Conservation (phyloP, 2,329 filamentous ascomycete species). For the Rutstroemia sp. region DNA sequence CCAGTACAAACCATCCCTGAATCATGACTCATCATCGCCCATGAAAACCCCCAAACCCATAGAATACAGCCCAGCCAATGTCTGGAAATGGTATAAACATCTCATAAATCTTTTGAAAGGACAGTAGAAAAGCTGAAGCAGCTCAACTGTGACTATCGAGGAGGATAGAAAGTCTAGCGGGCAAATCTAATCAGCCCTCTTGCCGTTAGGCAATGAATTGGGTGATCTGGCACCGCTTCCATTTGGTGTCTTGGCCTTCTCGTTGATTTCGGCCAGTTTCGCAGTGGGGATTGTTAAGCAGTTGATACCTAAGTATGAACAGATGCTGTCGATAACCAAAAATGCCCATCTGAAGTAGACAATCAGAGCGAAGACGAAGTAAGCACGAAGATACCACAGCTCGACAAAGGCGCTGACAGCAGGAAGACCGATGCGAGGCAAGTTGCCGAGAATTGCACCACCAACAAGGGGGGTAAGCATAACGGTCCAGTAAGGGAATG, state of each 20-base stretch:
- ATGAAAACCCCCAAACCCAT: no score
- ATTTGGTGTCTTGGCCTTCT: constrained; percentile 21
- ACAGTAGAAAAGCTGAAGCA: no score
- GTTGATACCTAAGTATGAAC: constrained; percentile 86
- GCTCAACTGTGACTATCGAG: no score
- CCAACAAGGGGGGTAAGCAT: constrained; percentile 82
- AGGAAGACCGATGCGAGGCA: constrained; percentile 68
- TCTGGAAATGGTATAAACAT: no score
- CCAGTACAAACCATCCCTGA: no score
- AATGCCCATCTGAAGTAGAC: constrained; percentile 92
- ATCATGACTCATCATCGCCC: no score
- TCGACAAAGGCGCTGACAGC: constrained; percentile 60
- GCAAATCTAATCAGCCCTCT: constrained; percentile 21
- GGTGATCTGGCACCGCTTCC: constrained; percentile 11
- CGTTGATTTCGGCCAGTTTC: constrained; percentile 33
- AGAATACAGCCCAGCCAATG: no score
- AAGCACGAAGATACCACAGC: constrained; percentile 73
- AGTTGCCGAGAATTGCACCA: constrained; percentile 74
- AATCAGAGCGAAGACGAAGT: constrained; percentile 75
- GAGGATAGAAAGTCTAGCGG: no score
- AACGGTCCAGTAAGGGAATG: constrained; percentile 94
- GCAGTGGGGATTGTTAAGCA: constrained; percentile 75
- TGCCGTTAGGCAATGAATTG: constrained; percentile 20
- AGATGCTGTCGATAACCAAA: constrained; percentile 85
- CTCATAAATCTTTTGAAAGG: no score